phyloP scores from a whole-genome alignment of 495 filamentous ascomycete genomes.

The Aspergillus steynii region DNA sequence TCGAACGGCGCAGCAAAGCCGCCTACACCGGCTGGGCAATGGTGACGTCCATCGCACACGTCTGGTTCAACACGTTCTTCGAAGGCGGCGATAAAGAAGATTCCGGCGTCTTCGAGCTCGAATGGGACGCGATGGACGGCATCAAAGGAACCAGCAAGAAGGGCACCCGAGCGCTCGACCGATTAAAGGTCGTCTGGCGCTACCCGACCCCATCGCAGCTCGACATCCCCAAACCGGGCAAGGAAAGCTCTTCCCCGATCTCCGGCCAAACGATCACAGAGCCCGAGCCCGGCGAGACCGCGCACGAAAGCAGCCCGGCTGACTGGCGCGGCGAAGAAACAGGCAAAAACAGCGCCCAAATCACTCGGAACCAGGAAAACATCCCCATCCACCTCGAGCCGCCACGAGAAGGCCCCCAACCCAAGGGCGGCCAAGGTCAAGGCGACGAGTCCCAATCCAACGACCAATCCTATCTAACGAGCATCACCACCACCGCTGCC shows the following conservation, averaged over 20 bases:
- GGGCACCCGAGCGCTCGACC: constrained; percentile 78
- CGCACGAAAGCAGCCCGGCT: constrained; percentile 65
- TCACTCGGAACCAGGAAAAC: constrained; percentile 18
- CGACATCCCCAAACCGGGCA: constrained; percentile 19
- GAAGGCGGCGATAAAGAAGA: constrained; percentile 72
- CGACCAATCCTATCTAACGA: constrained; percentile 10
- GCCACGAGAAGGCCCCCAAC: neutral
- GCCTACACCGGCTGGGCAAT: constrained; percentile 75
- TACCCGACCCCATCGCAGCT: constrained; percentile 33
- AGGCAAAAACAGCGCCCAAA: neutral
- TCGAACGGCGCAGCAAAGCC: constrained; percentile 78
- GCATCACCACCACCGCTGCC: constrained; percentile 11
- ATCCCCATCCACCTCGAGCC: constrained; percentile 3
- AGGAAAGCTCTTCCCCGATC: constrained; percentile 17
- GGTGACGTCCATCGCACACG: constrained; percentile 89
- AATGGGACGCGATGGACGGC: constrained; percentile 69
- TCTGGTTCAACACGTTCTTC: constrained; percentile 96
- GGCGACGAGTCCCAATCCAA: constrained; percentile 4
- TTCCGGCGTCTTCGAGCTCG: constrained; percentile 62
- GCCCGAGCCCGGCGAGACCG: constrained; percentile 60
- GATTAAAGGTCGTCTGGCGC: constrained; percentile 84
- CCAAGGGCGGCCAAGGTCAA: constrained; percentile 10
- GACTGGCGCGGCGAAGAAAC: constrained; percentile 62
- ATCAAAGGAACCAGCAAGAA: constrained; percentile 80
- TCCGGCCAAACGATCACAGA: constrained; percentile 52